Base-by-base conservation (phyloP, 225 moss, liverwort and hornwort species). In the Rhytidiadelphus loreus region DNA sequence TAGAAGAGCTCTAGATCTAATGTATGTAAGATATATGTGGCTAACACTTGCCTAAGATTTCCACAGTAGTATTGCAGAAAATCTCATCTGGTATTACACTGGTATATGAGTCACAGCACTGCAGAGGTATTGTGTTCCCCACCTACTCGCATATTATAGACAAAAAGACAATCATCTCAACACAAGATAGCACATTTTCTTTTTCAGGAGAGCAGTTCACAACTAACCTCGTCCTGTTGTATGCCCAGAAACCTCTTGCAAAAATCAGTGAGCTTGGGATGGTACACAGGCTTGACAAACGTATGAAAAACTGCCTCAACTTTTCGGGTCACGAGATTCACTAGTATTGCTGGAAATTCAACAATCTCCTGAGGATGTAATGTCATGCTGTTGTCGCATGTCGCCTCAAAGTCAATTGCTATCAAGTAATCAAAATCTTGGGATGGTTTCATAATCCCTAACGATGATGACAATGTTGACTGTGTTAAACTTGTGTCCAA, bases 391-490 rank as follows among this genome's bases (percentile, higher is more conserved):
- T 72, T 41, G 68, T 92, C 90, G 78, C 93, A 92, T 39, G 93
- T 93, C 65, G 89, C 84, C 85, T 93, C 93, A 80, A 93, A 92
- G 79, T 92, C 93, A 22, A 93, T 93, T 48, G 87, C 93, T 77
- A 93, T 73, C 72, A 93, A 75, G 57, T 92, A 93, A 69, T 92
- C 93, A 64, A 92, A 92, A 39, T 92, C 90, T 84, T 80, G 92
- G 15, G 72, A 77, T 46, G 85, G 41, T 70, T 89, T 89, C 44
- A 23, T 75, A 44, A 87, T 52, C 50, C 90, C 86, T 50, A 89
- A 86, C 11, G 85, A 82, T 37, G 90, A 89, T 17, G 90, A 76
- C 79, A 92, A 69, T 20, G 79, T 90, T 48, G 87, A 87, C 52
- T 93, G 92, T 57, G 64, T 83, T 81, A 78, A 78, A 78, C 26